Evolutionary conservation across 495 filamentous ascomycete species (phyloP), one percentile per base, ranked within the genome.

Genomic region (Cudoniella acicularis): DNA sequence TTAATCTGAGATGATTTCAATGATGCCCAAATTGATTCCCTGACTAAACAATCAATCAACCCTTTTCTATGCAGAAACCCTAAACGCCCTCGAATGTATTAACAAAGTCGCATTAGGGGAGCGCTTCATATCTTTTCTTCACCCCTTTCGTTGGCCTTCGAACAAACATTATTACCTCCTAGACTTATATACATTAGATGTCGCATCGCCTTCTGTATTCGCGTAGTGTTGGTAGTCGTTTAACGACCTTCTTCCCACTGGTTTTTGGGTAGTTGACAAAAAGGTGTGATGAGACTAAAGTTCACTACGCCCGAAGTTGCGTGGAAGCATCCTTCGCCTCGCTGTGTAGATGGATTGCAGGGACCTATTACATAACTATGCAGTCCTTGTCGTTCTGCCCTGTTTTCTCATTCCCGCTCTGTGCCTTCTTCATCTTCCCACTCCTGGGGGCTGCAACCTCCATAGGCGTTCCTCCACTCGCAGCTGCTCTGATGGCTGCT

Each of bases 401-500:
- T 10, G 49, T 59, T 41, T 66, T 64, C 52, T 64, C 64, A 40
- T 60, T 63, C 27, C 57, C 54, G 42, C 60, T 63, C 8, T 16
- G 20, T 16, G 13, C 47, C 49, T 83, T 83, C 67, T 72, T 77
- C 63, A 79, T 75, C 64, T 79, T 82, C 25, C 64, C 72, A 65
- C 72, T 77, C 54, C 75, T 74, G 10, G 60, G 61, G 8, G 78
- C 60, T 10, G 71, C 71, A 21, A 72, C 77, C 10, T 80, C 76
- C 36, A 79, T 78, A 3, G 82, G 78, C 23, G 74, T 78, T 10
- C 81, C 83, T 6, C 93, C 94, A 41, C 87, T 87, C 13, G 90
- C 88, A 13, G 95, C 94, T 0, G 88, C 88, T 20, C 85, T 83
- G 59, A 99, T 98, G 9, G 90, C 87, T 30, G 88, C 87, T 23